These are phyloP conservation scores for Suhomyces yuchorum DNA, from an alignment of 1,139 yeast genomes.

Conservation along the genomic window DNA sequence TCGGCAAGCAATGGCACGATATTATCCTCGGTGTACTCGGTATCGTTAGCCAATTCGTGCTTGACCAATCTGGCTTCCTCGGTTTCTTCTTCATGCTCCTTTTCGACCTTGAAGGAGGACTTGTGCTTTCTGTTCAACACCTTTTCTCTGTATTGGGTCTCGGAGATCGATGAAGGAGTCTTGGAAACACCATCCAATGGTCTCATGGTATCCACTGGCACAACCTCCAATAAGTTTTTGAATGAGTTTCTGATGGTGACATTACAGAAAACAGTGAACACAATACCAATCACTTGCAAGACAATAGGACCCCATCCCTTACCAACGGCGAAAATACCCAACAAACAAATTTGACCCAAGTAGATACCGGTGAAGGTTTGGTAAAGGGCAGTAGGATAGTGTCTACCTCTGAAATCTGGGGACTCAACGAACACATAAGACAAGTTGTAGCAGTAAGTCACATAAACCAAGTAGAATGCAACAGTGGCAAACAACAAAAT, in stretches of 20 bases:
- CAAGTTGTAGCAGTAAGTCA: slow-evolving; percentile 80
- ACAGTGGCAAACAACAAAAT: slow-evolving; percentile 66
- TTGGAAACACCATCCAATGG: slow-evolving; percentile 68
- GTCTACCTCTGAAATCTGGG: slow-evolving; percentile 78
- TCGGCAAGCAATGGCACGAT: slow-evolving; percentile 57
- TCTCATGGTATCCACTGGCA: slow-evolving; percentile 71
- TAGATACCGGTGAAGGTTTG: slow-evolving; percentile 89
- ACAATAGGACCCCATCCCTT: slow-evolving; percentile 95
- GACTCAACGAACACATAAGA: slow-evolving; percentile 64
- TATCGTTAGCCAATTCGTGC: slow-evolving; percentile 24
- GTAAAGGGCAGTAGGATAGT: slow-evolving; percentile 84
- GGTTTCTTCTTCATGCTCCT: slow-evolving; percentile 21
- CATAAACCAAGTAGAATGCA: slow-evolving; percentile 70
- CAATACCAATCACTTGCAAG: slow-evolving; percentile 66
- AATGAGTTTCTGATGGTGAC: slow-evolving; percentile 62
- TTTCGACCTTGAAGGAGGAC: slow-evolving; percentile 15
- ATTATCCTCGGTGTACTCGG: slow-evolving; percentile 16
- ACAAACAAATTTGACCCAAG: slow-evolving; percentile 79
- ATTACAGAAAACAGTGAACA: slow-evolving; percentile 68
- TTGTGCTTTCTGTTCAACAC: slow-evolving; percentile 29
- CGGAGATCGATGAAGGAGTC: slow-evolving; percentile 46
- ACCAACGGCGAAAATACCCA: slow-evolving; percentile 86
- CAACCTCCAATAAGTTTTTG: slow-evolving; percentile 55
- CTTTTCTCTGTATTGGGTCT: slow-evolving; percentile 38
- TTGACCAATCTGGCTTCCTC: slow-evolving; percentile 25